Base-by-base conservation (phyloP, 805 yeast genomes). In the Saccharomycopsis schoenii region DNA sequence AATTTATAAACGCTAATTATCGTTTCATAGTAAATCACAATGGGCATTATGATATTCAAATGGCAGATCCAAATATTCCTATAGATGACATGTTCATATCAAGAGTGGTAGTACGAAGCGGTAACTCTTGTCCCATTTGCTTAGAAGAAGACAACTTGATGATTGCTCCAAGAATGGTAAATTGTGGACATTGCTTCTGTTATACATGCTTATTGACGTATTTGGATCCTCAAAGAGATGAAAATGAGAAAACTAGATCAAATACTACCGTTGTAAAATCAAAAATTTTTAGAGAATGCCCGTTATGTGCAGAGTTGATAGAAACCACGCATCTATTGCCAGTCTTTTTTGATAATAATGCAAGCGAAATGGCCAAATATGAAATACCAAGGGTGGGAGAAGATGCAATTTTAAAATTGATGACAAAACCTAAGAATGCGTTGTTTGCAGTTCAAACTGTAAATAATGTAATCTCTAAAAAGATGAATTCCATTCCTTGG, bases 101-200 rank as follows among this genome's bases (percentile, higher is more conserved):
- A 39, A 76, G 97, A 57, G 89, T 93, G 5, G 70, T 90, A n/a
- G 85, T 83, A 0, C 86, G 93, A 14, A 82, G 80, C 62, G 85
- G 86, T 1, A 86, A 86, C 66, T 84, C 85, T 43, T 94, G 99
- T 70, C 98, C 99, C 0, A 93, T 94, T 34, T 94, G 99, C 71
- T 75, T 94, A 14, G 80, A 85, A 39, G 85, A 84, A 14, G 88
- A 94, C 14, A n/a, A 36, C 10, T 47, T 55, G 11, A 47, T 47
- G 52, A 81, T 88, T 17, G 97, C 97, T 0, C 97, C 99, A 1
- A 77, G 98, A 60, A 96, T 94, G 98, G 84, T 90, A 36, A 80
- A 84, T 12, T 94, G 99, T 74, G 99, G 99, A 4, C 99, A 94
- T 70, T 80, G 91, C 15, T 83, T 94, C 68, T 94, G 99, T 69